Conservation (phyloP, 371 early-diverging fungal species). For the Mucor mucedo region DNA sequence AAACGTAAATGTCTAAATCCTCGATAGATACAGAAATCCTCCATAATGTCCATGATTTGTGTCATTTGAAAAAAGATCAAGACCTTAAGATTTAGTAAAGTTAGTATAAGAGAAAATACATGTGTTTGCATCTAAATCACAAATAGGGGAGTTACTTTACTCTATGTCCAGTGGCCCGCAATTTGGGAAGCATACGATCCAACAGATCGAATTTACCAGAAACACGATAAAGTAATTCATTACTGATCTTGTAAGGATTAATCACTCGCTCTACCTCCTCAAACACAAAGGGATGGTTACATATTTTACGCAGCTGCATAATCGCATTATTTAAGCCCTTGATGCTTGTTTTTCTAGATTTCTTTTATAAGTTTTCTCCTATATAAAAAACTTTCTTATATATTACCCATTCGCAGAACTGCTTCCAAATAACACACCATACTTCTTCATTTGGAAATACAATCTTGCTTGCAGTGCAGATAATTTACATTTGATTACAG, state of each 20-base stretch:
- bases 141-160: slow-evolving; percentile 32
- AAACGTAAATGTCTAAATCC: slow-evolving; percentile 87
- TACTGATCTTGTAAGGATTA: slow-evolving; percentile 65
- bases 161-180: slow-evolving; percentile 87
- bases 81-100: slow-evolving; percentile 33
- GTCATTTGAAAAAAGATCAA: slow-evolving; percentile 99
- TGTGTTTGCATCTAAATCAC: slow-evolving; percentile 4
- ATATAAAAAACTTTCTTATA: not conserved
- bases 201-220: slow-evolving; percentile 98
- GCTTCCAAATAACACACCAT: slow-evolving; percentile 71
- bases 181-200: slow-evolving; percentile 94
- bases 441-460: slow-evolving; percentile 79
- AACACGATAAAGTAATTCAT: slow-evolving; percentile 73
- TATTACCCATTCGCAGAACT: slow-evolving; percentile 59
- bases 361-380: slow-evolving; percentile 2
- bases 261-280: slow-evolving; percentile 90
- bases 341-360: slow-evolving; percentile 61
- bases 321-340: slow-evolving; percentile 96
- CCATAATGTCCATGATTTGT: slow-evolving; percentile 96
- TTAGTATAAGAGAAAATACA: not conserved
- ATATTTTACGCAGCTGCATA: slow-evolving; percentile 99
- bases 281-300: slow-evolving; percentile 99
- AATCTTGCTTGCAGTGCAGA: slow-evolving; percentile 83
- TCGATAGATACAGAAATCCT: slow-evolving; percentile 88
- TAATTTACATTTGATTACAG: slow-evolving; percentile 92